Conservation (phyloP, 2,329 filamentous ascomycete species). For the Ophiostoma novo-ulmi region DNA sequence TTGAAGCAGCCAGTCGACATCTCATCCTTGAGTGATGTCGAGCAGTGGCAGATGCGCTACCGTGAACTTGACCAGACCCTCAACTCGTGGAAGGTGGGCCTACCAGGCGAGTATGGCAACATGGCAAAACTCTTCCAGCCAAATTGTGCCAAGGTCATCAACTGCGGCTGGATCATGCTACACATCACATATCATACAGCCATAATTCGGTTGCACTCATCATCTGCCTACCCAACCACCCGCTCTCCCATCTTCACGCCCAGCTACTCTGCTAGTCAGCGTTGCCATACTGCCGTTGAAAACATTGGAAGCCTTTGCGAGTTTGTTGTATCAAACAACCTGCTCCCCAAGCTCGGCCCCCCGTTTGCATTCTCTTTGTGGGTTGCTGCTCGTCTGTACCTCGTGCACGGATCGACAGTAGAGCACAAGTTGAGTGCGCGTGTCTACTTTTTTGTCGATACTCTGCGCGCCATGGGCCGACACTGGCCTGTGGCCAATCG, state of each 20-base stretch:
- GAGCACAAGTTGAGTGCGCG: constrained; percentile 76
- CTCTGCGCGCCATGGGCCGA: constrained; percentile 70
- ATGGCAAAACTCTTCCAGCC: constrained; percentile 72
- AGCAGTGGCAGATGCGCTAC: constrained; percentile 84
- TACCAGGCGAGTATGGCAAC: constrained; percentile 79
- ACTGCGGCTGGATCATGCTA: constrained; percentile 84
- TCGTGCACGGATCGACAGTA: constrained; percentile 87
- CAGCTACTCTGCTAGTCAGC: constrained; percentile 77
- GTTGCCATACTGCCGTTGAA: constrained; percentile 77
- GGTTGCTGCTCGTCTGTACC: constrained; percentile 80
- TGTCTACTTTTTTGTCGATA: constrained; percentile 76
- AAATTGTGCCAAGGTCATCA: constrained; percentile 62
- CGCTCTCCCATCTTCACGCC: constrained; percentile 84
- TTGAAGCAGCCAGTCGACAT: constrained; percentile 87
- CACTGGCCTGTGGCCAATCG: constrained; percentile 82
- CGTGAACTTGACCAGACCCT: constrained; percentile 76
- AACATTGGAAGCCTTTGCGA: constrained; percentile 73
- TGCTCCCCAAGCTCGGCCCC: constrained; percentile 76
- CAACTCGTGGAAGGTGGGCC: constrained; percentile 74
- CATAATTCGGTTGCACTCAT: constrained; percentile 85
- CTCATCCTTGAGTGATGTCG: constrained; percentile 74
- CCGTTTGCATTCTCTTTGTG: constrained; percentile 90
- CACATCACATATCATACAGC: constrained; percentile 87
- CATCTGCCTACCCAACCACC: constrained; percentile 85
- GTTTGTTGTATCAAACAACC: constrained; percentile 68